These are phyloP conservation scores for Pichia sp. DNA, from an alignment of 1,139 yeast genomes.

Conservation along the genomic window DNA sequence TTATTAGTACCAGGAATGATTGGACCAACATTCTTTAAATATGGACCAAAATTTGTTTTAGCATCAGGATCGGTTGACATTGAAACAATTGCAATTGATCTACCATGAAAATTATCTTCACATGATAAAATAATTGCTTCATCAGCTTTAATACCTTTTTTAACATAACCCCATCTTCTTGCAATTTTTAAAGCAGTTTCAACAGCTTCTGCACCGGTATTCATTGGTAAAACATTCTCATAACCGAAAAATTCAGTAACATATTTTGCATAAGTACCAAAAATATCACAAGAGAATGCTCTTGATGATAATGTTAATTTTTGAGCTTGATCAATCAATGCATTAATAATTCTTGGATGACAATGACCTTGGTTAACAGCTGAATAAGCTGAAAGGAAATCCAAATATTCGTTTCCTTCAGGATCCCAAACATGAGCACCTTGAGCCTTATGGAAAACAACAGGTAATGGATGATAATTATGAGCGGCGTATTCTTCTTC, in stretches of 20 bases:
- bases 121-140: slow-evolving; percentile 89
- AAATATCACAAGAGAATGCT: slow-evolving; percentile 87
- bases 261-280: slow-evolving; percentile 82
- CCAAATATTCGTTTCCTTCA: slow-evolving; percentile 83
- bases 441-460: slow-evolving; percentile 75
- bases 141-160: slow-evolving; percentile 74
- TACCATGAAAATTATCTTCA: slow-evolving; percentile 91
- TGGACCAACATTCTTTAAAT: slow-evolving; percentile 68
- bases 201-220: slow-evolving; percentile 98
- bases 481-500: slow-evolving; percentile 88
- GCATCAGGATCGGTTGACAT: slow-evolving; percentile 97
- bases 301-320: slow-evolving; percentile 81
- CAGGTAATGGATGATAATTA: slow-evolving; percentile 95
- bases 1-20: slow-evolving; percentile 43
- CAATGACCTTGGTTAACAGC: slow-evolving; percentile 99
- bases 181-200: slow-evolving; percentile 93
- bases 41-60: slow-evolving; percentile 84
- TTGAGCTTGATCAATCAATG: slow-evolving; percentile 83
- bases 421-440: slow-evolving; percentile 99
- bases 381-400: slow-evolving; percentile 87
- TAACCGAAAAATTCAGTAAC: slow-evolving; percentile 84
- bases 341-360: slow-evolving; percentile 85
- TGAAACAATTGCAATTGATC: slow-evolving; percentile 91
- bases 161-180: slow-evolving; percentile 93
- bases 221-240: slow-evolving; percentile 95